Evolutionary conservation across 2,329 filamentous ascomycete genomes (phyloP).

Genomic region (Xylariales sp.): DNA sequence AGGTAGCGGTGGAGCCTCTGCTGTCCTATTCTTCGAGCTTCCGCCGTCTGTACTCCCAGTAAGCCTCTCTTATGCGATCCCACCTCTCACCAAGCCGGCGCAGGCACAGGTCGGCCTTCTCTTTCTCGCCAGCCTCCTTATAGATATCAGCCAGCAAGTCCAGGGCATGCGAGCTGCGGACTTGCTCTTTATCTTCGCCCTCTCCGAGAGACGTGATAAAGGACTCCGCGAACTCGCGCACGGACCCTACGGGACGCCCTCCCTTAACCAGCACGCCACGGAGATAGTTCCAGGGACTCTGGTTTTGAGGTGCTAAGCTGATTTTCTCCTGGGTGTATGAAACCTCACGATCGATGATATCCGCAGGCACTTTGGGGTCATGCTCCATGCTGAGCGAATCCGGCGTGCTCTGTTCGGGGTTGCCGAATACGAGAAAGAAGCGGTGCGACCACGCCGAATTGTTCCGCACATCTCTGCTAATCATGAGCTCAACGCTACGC

Average conservation of each 20-base stretch:
- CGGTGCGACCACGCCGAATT: slow-evolving; percentile 98
- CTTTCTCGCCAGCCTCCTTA: slow-evolving; percentile 64
- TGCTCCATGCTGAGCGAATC: slow-evolving; percentile 61
- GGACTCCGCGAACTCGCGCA: slow-evolving; percentile 61
- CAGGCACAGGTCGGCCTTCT: slow-evolving; percentile 76
- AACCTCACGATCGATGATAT: slow-evolving; percentile 79
- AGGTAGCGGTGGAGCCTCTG: not conserved
- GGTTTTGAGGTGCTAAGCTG: slow-evolving; percentile 86
- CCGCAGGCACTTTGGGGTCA: slow-evolving; percentile 68
- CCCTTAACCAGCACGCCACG: slow-evolving; percentile 78
- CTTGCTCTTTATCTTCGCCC: slow-evolving; percentile 59
- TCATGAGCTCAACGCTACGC: slow-evolving; percentile 75
- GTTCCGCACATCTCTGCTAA: slow-evolving; percentile 87
- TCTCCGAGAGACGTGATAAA: slow-evolving; percentile 63
- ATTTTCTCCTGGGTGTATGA: slow-evolving; percentile 80
- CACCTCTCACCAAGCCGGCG: slow-evolving; percentile 83
- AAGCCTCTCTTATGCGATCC: slow-evolving; percentile 90
- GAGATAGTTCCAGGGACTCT: slow-evolving; percentile 93
- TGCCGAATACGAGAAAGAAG: slow-evolving; percentile 88
- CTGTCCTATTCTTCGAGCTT: slow-evolving; percentile 51
- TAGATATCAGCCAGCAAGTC: slow-evolving; percentile 79
- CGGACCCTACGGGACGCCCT: slow-evolving; percentile 59
- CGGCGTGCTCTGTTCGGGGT: slow-evolving; percentile 63
- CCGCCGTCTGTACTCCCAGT: slow-evolving; percentile 78
- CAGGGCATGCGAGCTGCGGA: slow-evolving; percentile 73